A percentile compares a stretch with the other conserved stretches of the same genome.
Evolutionary conservation across 441 rosid species (phyloP).

Genomic region (Daphne laureola): DNA sequence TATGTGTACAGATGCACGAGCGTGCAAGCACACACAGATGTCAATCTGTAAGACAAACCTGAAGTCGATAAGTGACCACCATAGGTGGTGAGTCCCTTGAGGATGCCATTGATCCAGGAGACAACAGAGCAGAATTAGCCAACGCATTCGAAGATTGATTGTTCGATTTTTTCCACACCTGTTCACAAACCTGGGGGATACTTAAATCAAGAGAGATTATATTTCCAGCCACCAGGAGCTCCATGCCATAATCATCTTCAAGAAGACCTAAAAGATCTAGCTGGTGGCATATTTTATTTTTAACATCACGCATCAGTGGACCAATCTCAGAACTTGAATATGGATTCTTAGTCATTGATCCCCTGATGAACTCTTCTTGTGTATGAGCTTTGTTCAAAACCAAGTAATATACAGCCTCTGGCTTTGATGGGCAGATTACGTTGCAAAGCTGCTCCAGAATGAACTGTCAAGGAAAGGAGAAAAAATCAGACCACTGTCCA

Average conservation of each 20-base stretch:
- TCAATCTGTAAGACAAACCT: constrained; percentile 44
- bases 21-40: too few relatives aligned
- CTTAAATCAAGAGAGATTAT: constrained; percentile 98
- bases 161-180: constrained; percentile 98
- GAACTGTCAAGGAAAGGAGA: constrained; percentile 42
- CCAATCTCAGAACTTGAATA: constrained; percentile 99
- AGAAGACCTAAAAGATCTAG: constrained; percentile 84
- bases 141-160: constrained; percentile 64
- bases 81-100: constrained; percentile 91
- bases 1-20: neutral
- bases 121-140: constrained; percentile 55
- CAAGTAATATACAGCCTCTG: constrained; percentile 82
- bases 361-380: constrained; percentile 98
- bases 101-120: constrained; percentile 56
- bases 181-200: constrained; percentile 97
- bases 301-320: constrained; percentile 99
- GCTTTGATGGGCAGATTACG: constrained; percentile 98
- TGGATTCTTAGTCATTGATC: constrained; percentile 99
- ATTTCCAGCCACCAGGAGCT: constrained; percentile 97
- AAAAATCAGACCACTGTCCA: too few relatives aligned
- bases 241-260: constrained; percentile 99
- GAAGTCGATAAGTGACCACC: constrained; percentile 99
- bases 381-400: constrained; percentile 97
- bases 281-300: constrained; percentile 97
- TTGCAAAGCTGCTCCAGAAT: constrained; percentile 99